These are phyloP conservation scores for Cutaneotrichosporon sp. DNA, from an alignment of 1,284 basidiomycete genomes.

Conservation along the genomic window DNA sequence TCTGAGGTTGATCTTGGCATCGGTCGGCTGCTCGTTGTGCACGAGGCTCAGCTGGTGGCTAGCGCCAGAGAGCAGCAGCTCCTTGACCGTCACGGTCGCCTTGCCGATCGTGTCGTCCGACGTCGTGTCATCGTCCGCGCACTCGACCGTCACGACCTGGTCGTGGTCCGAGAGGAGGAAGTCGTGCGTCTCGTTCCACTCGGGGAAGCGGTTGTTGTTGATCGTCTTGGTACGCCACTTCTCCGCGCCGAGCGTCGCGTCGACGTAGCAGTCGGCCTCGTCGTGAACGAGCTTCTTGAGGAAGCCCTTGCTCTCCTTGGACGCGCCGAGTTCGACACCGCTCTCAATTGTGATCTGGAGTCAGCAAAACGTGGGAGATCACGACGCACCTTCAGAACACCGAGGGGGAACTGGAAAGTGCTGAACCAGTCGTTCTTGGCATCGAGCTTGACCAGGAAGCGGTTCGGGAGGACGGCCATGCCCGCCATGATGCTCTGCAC, in stretches of 20 bases:
- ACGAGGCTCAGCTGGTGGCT: slow-evolving; percentile 6
- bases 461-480: slow-evolving; percentile 24
- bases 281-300: slow-evolving; percentile 18
- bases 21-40: slow-evolving; percentile 11
- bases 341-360: slow-evolving; percentile 12
- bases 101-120: slow-evolving; percentile 12
- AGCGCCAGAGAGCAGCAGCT: slow-evolving; percentile 12
- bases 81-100: slow-evolving; percentile 11
- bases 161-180: slow-evolving; percentile 17
- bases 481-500: slow-evolving; percentile 14
- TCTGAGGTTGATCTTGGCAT: slow-evolving; percentile 5
- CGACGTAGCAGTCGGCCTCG: slow-evolving; percentile 14
- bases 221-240: slow-evolving; percentile 19
- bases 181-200: slow-evolving; percentile 22
- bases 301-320: slow-evolving; percentile 18
- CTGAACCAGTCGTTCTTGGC: slow-evolving; percentile 18
- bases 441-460: slow-evolving; percentile 24
- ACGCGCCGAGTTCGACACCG: slow-evolving; percentile 13
- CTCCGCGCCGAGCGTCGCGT: slow-evolving; percentile 13
- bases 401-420: slow-evolving; percentile 22
- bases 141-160: slow-evolving; percentile 13
- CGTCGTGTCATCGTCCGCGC: slow-evolving; percentile 15
- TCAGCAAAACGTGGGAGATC: neutral
- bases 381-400: neutral
- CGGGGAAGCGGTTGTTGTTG: slow-evolving; percentile 18